Evolutionary conservation across 768 basidiomycete species (phyloP).

Genomic region (Trametes cubensis): DNA sequence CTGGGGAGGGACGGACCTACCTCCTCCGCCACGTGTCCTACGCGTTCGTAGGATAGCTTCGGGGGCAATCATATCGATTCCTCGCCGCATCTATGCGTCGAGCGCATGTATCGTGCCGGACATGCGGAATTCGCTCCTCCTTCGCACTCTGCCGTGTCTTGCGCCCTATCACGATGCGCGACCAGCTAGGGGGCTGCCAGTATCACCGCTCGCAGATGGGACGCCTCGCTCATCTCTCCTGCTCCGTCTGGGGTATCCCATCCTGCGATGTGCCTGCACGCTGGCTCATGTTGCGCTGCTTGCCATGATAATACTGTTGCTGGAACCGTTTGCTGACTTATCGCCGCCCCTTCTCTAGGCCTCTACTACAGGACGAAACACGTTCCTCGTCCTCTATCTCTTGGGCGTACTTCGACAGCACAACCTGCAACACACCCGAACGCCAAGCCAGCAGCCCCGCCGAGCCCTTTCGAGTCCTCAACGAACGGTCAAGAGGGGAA

Average conservation of each 20-base stretch:
- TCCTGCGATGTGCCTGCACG: slow-evolving; percentile 27
- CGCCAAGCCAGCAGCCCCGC: slow-evolving; percentile 35
- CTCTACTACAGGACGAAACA: slow-evolving; percentile 85
- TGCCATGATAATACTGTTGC: slow-evolving; percentile 23
- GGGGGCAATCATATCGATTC: slow-evolving; percentile 35
- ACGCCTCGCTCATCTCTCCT: slow-evolving; percentile 13
- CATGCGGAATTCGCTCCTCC: slow-evolving; percentile 23
- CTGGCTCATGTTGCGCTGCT: slow-evolving; percentile 25
- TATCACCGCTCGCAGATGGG: slow-evolving; percentile 14
- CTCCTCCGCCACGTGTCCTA: slow-evolving; percentile 44
- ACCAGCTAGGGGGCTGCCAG: slow-evolving; percentile 3
- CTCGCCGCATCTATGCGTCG: slow-evolving; percentile 29
- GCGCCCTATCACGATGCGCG: slow-evolving; percentile 11
- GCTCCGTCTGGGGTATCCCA: slow-evolving; percentile 11
- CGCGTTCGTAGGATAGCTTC: slow-evolving; percentile 28
- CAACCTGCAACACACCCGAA: slow-evolving; percentile 34
- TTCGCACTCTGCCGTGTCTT: slow-evolving; percentile 20
- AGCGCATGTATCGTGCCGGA: slow-evolving; percentile 30
- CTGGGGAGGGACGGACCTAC: slow-evolving; percentile 9
- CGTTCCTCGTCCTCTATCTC: slow-evolving; percentile 69
- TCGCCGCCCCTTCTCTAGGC: slow-evolving; percentile 49
- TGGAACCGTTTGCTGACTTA: slow-evolving; percentile 35
- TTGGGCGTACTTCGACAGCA: slow-evolving; percentile 40
- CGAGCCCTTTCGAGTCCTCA: slow-evolving; percentile 20
- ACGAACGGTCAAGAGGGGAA: slow-evolving; percentile 12